Evolutionary conservation across 441 rosid species (phyloP).

Genomic region (Rhodomyrtus psidioides): DNA sequence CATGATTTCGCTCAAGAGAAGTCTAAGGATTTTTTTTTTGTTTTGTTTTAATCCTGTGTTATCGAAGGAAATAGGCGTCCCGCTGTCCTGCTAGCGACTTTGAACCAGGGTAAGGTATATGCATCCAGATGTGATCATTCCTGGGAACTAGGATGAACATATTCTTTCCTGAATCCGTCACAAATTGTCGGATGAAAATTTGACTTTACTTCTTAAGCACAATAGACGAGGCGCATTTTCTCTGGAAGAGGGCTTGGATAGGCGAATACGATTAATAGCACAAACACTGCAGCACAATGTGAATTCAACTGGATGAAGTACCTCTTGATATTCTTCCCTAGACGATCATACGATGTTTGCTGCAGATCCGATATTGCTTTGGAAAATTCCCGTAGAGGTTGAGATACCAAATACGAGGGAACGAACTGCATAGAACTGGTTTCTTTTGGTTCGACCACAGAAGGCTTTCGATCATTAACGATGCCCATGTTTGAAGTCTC

Average conservation of each 20-base stretch:
- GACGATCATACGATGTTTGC: slow-evolving; percentile 19
- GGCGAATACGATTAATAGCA: background rate
- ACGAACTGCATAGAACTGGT: background rate
- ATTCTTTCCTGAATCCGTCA: background rate
- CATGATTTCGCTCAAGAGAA: background rate
- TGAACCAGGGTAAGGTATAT: background rate
- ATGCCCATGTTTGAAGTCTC: background rate
- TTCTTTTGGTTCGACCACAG: background rate
- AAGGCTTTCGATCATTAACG: background rate
- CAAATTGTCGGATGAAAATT: background rate
- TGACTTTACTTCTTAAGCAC: background rate
- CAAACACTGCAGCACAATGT: background rate
- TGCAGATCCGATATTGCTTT: slow-evolving; percentile 29
- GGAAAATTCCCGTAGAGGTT: slow-evolving; percentile 8
- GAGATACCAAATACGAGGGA: background rate
- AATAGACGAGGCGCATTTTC: background rate
- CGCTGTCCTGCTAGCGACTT: background rate
- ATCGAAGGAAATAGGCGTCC: background rate
- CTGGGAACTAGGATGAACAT: background rate
- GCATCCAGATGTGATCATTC: background rate
- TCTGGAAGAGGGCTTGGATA: background rate
- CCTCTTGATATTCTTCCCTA: slow-evolving; percentile 37
- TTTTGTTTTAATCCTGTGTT: too few species aligned
- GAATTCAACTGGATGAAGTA: slow-evolving; percentile 4
- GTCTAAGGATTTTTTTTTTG: background rate